Base-by-base conservation (phyloP, 2,329 filamentous ascomycete species). In the Botrytis sinoallii region DNA sequence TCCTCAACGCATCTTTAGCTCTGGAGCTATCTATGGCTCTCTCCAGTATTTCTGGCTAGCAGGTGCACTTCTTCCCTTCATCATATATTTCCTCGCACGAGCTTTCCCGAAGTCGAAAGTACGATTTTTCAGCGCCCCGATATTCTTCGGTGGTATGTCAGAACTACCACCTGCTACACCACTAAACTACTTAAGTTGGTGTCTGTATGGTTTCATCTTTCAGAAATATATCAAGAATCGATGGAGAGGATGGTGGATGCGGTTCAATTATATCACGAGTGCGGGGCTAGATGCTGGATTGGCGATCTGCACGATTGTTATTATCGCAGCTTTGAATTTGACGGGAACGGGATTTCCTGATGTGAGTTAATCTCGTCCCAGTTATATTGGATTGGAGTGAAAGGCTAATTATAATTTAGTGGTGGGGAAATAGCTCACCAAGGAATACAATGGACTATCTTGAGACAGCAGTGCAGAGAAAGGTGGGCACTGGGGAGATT, bases 241-340 rank as follows among this genome's bases (percentile, higher is more conserved):
- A 75, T 91, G 87, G 82, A 87, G 86, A 10, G 91, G 89, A 52
- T 94, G 92, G 92, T 94, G 92, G 92, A 84, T 91, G 82, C 88
- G 90, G 81, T 94, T 92, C 84, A 93, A 94, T 84, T 94, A 93
- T 80, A 86, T 93, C 79, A 88, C 90, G 0, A 92, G 91, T 29
- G 91, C 91, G 0, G 92, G 89, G 0, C 84, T 94, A 40, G 92
- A 93, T 81, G 88, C 88, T 70, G 92, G 91, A 18, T 85, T 93
- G 14, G 88, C 90, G 12, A 81, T 93, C 25, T 88, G 86, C 46
- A 92, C 91, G 0, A 87, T 94, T 57, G 81, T 93, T 73, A 91
- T 93, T 74, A 92, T 94, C 84, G 88, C 92, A 77, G 86, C 89
- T 1, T 83, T 94, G 42, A 88, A 89, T 73, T 81, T 93, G 76